Evolutionary conservation across 192 early-diverging fungal species (phyloP).

Genomic region (Podila epigama): DNA sequence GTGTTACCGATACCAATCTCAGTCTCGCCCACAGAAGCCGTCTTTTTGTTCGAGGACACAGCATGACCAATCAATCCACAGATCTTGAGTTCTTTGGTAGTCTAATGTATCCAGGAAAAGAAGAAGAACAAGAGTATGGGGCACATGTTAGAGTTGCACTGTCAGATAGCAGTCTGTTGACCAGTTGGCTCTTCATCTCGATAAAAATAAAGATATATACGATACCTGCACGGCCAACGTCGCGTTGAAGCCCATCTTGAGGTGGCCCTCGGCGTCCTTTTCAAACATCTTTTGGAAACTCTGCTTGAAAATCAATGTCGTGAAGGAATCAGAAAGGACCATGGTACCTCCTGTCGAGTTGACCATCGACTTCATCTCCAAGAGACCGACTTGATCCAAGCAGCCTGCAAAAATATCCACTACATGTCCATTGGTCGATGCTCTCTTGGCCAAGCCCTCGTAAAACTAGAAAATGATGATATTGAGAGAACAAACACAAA

Average conservation of each 20-base stretch:
- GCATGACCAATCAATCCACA: constrained; percentile 98
- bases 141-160: no score
- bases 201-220: no score
- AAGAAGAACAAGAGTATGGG: background rate
- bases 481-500: background rate
- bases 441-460: constrained; percentile 85
- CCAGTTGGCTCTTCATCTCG: no score
- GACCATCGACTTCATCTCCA: constrained; percentile 94
- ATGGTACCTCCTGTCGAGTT: constrained; percentile 92
- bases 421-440: constrained; percentile 86
- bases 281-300: constrained; percentile 94
- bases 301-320: constrained; percentile 96
- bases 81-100: constrained; percentile 93
- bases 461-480: constrained; percentile 74
- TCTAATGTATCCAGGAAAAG: constrained; percentile 56
- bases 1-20: constrained; percentile 98
- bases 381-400: constrained; percentile 94
- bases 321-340: constrained; percentile 96
- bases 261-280: constrained; percentile 86
- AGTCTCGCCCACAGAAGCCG: constrained; percentile 91
- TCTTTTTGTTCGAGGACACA: constrained; percentile 89
- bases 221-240: constrained; percentile 91
- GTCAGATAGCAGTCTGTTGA: no score
- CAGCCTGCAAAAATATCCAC: constrained; percentile 99
- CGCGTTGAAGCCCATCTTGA: constrained; percentile 98